Evolutionary conservation across 2,329 filamentous ascomycete species (phyloP).

Genomic region (Trichophyton benhamiae): DNA sequence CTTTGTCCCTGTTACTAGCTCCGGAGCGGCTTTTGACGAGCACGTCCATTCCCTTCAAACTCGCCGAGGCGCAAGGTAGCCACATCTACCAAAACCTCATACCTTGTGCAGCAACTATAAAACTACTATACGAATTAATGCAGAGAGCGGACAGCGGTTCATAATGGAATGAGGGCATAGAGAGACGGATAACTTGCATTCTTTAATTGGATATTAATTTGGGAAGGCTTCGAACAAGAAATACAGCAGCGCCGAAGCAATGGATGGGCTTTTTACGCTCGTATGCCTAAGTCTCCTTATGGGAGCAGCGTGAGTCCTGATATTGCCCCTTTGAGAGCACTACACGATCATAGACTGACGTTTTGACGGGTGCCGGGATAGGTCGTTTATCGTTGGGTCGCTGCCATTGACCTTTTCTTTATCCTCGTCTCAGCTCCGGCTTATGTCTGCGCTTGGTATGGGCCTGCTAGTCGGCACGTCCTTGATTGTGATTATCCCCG

Average conservation of each 20-base stretch:
- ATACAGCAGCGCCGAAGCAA: conserved; percentile 26
- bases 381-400: conserved; percentile 86
- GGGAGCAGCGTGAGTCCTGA: conserved; percentile 46
- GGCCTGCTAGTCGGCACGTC: conserved; percentile 91
- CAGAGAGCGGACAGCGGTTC: neutral
- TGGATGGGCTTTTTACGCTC: conserved; percentile 54
- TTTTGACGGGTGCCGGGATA: conserved; percentile 27
- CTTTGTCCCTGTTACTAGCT: neutral
- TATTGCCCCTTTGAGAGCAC: neutral
- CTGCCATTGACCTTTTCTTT: conserved; percentile 81
- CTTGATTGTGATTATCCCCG: conserved; percentile 92
- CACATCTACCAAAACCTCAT: neutral
- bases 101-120: neutral
- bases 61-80: neutral
- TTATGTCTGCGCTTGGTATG: conserved; percentile 85
- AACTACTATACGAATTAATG: neutral
- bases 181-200: neutral
- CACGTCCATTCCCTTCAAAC: neutral
- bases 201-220: neutral
- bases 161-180: neutral
- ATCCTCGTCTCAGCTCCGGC: conserved; percentile 70
- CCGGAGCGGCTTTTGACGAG: neutral
- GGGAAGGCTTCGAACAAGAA: neutral
- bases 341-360: neutral
- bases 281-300: conserved; percentile 53